Base-by-base conservation (phyloP, 306 rosid genomes). In the Trichosanthes cucumerina region DNA sequence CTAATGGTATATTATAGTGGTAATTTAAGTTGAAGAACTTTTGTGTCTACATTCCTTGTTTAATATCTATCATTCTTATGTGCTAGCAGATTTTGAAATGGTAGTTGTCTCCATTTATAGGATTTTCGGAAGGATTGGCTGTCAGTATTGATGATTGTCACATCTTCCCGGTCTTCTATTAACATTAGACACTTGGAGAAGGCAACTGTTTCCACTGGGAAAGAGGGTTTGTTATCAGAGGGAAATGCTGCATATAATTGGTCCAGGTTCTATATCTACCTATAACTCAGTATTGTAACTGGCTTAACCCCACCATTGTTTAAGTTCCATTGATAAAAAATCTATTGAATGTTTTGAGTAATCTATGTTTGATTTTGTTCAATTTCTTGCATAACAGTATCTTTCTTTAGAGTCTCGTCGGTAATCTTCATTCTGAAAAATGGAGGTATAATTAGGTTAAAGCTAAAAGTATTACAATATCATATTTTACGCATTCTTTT, bases 171-270 rank as follows among this genome's bases (percentile, higher is more conserved):
- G 36, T 92, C 98, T 66, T 88, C 97, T 80, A 95, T 88, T 87
- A 95, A 92, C 88, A 92, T 95, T 80, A 86, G 98, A 88, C 98
- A 95, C 83, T 87, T 95, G 91, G 98, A 95, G 91, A 95, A 91
- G 90, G 98, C 98, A 79, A 95, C 98, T 79, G 93, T 92, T 52
- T 92, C 98, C 76, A 91, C 98, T 3, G 98, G 98, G 79, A 95
- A 95, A 86, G 98, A 95, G 86, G 98, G 98, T 82, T 79, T 95
- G 70, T 79, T 95, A 77, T 92, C 97, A 0, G 98, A 95, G 80
- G 98, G 98, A 84, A 95, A 95, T 82, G 87, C 97, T 82, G 97
- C 97, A 36, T 89, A 92, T 86, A 95, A 92, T 76, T 95, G 98
- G 98, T 95, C 97, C 88, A 95, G 98, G 98, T 95, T 81, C 78